phyloP scores from a whole-genome alignment of 1,284 basidiomycete species.

The Ganoderma resinaceum region DNA sequence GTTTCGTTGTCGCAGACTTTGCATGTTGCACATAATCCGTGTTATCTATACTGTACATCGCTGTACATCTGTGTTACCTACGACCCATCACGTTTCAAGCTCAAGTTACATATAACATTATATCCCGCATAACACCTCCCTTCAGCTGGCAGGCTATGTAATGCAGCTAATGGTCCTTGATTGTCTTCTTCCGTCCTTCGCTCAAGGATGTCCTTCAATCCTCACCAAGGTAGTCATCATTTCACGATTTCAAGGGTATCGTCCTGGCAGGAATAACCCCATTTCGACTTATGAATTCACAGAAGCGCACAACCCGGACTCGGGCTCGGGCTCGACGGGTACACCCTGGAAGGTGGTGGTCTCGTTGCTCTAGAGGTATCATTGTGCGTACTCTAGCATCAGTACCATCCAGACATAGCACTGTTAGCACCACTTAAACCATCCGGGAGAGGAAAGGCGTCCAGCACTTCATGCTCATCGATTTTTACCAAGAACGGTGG shows the following conservation, averaged over 20 bases:
- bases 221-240: neutral
- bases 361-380: too few species aligned
- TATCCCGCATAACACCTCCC: neutral
- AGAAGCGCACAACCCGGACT: too few species aligned
- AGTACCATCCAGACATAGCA: too few species aligned
- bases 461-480: too few species aligned
- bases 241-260: neutral
- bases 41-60: constrained; percentile 23
- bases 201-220: neutral
- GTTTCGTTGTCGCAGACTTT: constrained; percentile 14
- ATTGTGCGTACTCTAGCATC: too few species aligned
- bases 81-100: neutral
- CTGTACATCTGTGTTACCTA: constrained; percentile 12
- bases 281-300: neutral
- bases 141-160: neutral
- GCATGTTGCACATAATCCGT: constrained; percentile 11
- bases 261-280: neutral
- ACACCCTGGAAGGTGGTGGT: too few species aligned
- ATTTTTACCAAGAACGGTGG: too few species aligned
- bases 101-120: constrained; percentile 10
- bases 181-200: neutral
- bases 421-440: too few species aligned
- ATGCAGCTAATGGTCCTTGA: neutral
- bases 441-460: too few species aligned
- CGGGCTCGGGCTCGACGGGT: too few species aligned